Base-by-base conservation (phyloP, 169 alveolate genomes). In the Plasmodium blacklocki region DNA sequence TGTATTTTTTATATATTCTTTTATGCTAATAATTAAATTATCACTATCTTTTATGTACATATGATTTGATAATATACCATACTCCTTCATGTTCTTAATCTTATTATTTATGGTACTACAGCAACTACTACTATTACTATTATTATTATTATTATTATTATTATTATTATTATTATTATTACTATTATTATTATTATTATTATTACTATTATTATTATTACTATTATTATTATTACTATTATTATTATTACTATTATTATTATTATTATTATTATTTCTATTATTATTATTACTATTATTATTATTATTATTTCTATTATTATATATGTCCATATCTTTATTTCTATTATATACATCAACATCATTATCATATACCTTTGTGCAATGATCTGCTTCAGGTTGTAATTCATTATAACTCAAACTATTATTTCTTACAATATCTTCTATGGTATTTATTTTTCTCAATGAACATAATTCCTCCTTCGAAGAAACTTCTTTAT, bases 1-100 rank as follows among this genome's bases (percentile, higher is more conserved):
- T n/a, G 71, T 78, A 6, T 45, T 63, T 45, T 58, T 78, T 54
- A 68, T 76, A 70, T 78, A 78, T 70, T 78, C 89, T 71, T 78
- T 64, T 2, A 71, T 68, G 23, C 89, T 78, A 12, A 78, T 63
- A n/a, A 19, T 76, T 11, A 76, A 19, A 18, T 49, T 76, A 0
- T 63, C 71, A 1, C 21, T 32, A 32, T 32, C 5, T 15, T 60
- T 60, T 7, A 19, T 39, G 2, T 11, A 19, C 0, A 0, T 18
- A 15, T 60, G 3, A 18, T n/a, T 23, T 1, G 70, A 60, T 2
- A 23, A 60, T 6, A 11, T 4, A 14, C 21, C 21, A 45, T 12
- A 14, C n/a, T 29, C 54, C 7, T 32, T 1, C 45, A 7, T 15
- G 0, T 21, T 15, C 11, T 26, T 26, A 26, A 26, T 26, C 32